These are phyloP conservation scores for Suillus brevipes DNA, from an alignment of 768 basidiomycete species.

Conservation along the genomic window DNA sequence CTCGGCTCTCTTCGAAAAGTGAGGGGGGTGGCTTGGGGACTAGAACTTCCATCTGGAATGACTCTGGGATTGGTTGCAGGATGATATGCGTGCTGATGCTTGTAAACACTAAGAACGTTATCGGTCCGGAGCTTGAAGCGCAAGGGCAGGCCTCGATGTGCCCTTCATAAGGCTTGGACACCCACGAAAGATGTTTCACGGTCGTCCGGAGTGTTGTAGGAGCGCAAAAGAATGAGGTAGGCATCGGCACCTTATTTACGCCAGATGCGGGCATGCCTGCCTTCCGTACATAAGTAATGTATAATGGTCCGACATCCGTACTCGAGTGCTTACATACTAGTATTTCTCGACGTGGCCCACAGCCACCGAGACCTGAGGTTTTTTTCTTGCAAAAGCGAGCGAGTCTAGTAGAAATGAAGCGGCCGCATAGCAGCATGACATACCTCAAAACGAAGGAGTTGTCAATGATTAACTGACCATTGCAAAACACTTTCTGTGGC, in stretches of 20 bases:
- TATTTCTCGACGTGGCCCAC: background rate
- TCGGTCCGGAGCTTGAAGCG: conserved; percentile 20
- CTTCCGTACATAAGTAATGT: background rate
- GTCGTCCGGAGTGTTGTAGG: conserved; percentile 19
- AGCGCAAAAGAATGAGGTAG: conserved; percentile 18
- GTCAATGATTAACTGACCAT: background rate
- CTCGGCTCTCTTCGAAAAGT: conserved; percentile 4
- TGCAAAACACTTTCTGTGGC: background rate
- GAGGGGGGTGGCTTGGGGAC: conserved; percentile 10
- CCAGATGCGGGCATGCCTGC: background rate
- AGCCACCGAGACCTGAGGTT: background rate
- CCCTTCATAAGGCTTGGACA: conserved; percentile 14
- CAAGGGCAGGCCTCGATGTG: conserved; percentile 11
- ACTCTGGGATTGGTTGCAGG: conserved; percentile 29
- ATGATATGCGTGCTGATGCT: conserved; percentile 31
- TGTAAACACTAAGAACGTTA: conserved; percentile 20
- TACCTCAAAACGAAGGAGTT: background rate
- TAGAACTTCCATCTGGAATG: conserved; percentile 17
- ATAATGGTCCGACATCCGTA: background rate
- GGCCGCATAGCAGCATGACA: background rate
- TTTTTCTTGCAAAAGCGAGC: background rate
- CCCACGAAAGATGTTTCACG: conserved; percentile 20
- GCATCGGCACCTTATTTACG: background rate
- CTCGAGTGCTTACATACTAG: background rate
- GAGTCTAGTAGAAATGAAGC: background rate